Base-by-base conservation (phyloP, 768 basidiomycete genomes). In the Suillus discolor region DNA sequence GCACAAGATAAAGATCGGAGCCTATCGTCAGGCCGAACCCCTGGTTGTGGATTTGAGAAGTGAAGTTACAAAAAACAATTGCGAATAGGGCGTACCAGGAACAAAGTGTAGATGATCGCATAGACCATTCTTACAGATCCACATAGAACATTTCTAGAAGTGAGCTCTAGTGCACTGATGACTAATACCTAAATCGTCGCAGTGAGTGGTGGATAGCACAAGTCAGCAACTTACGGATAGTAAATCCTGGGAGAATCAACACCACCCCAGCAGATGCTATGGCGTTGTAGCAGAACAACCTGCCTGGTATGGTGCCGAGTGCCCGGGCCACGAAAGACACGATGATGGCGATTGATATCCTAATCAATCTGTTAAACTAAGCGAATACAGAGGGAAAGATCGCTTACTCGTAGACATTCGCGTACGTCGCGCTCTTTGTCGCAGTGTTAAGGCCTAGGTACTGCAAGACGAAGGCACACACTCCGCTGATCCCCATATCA, bases 401-500 rank as follows among this genome's bases (percentile, higher is more conserved):
- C 20, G 82, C 93, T 76, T 74, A 96, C 95, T 97, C 95, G 72
- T 96, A 97, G 65, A 96, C 93, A 71, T 94, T 96, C n/a, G 94
- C 93, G 77, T 95, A 96, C 79, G 93, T 90, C 1, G 92, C 85
- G 70, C 91, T 95, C 78, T 92, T 94, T 69, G 89, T 85, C 4
- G 94, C 94, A 11, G 92, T 88, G 71, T 89, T 90, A 57, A 95
- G 79, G 44, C 93, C 92, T 53, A 96, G 82, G 74, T 90, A 93
- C 71, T 93, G 91, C 60, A 96, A 79, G 60, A 88, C 74, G 65
- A 85, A 85, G 12, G 89, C 89, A 62, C 87, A 91, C 0, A 81
- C 74, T 15, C 91, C 92, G 65, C 90, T 88, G 67, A 94, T 83
- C 84, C 89, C 89, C 86, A 94, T 93, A 69, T 96, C 96, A 67